Evolutionary conservation across 306 rosid genomes (phyloP), one percentile per base, ranked within the genome.

Genomic region (Hylodesmum podocarpum): DNA sequence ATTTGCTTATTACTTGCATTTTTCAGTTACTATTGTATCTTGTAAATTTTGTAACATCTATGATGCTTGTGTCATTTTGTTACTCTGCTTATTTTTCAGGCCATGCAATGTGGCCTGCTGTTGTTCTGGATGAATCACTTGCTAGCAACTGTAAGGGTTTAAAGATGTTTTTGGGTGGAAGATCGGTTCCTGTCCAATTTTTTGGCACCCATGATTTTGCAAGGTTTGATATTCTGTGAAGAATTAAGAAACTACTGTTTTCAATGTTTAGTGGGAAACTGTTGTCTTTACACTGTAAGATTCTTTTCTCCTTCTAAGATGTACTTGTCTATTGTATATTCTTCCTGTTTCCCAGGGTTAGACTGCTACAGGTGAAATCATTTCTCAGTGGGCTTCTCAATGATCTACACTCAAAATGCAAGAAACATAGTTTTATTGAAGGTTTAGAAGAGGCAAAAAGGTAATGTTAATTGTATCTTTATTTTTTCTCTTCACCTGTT

Each of bases 71-170:
- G 29, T 63, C 57, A 19, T 76, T 66, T 70, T 54, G 28, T 54
- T 39, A 15, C 34, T 73, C 76, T 59, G 47, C 70, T 61, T 83
- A 62, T 71, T 83, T 83, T 83, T 80, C 86, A 96, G 99, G 99
- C 58, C 87, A 92, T 91, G 98, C 99, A 64, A 92, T 92, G 99
- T 96, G 99, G 99, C 99, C 99, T 37, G 99, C 99, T 74, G 84
- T 96, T 83, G 95, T 96, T 73, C 86, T 96, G 69, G 98, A 96
- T 37, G 98, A 96, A 82, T 89, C 96, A 51, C 89, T 90, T 81
- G 88, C 91, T 61, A 90, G 94, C 78, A 91, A 84, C 65, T 88
- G 93, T 29, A 91, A 89, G 85, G 98, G 99, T 70, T 80, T 95
- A 75, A 89, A 87, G 78, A 85, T 49, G 28, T 69, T 78, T 69